Evolutionary conservation across 2,329 filamentous ascomycete genomes (phyloP), one percentile per base, ranked within the genome.

Genomic region (Penicillium sp.): DNA sequence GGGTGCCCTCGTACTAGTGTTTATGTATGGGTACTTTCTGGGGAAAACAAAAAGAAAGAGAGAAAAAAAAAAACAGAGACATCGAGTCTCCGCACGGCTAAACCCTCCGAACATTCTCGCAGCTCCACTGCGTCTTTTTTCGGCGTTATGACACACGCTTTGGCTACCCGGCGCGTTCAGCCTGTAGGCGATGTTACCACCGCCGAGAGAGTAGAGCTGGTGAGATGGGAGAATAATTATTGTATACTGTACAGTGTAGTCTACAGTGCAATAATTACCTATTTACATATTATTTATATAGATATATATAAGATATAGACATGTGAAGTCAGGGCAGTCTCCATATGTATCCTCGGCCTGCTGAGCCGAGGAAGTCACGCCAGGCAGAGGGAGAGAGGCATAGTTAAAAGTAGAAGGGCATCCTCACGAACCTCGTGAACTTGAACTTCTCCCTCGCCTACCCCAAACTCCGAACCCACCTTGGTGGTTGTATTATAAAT

Each of bases 111-210:
- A 14, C 28, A 51, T 42, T 43, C 21, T 62, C 56, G 57, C 51
- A 60, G 49, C 52, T 53, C 61, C 62, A 63, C 61, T 65, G 61
- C 61, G 61, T 56, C 57, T 63, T 65, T 64, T 64, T 59, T 56
- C 58, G 60, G 58, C 51, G 46, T 49, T 51, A 64, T 64, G 62
- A 63, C 62, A 64, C 62, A 63, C 54, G 43, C 21, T 48, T 54
- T 51, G 16, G 19, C 5, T 31, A 9, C n/a, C 49, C 59, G 59
- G 55, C 60, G 60, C 19, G 10, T n/a, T 26, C 46, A 40, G 52
- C 59, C 60, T 59, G 55, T 61, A 60, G 58, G 58, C n/a, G 8
- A 14, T 8, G 33, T 28, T 28, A 10, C 24, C n/a, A 16, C n/a
- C 33, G 18, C 16, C 2, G 36, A 21, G 19, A 21, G 19, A 36